A percentile compares a stretch with the other conserved stretches of the same genome.
These are phyloP conservation scores for Amniculicola lignicola DNA, from an alignment of 495 filamentous ascomycete genomes.

Conservation along the genomic window DNA sequence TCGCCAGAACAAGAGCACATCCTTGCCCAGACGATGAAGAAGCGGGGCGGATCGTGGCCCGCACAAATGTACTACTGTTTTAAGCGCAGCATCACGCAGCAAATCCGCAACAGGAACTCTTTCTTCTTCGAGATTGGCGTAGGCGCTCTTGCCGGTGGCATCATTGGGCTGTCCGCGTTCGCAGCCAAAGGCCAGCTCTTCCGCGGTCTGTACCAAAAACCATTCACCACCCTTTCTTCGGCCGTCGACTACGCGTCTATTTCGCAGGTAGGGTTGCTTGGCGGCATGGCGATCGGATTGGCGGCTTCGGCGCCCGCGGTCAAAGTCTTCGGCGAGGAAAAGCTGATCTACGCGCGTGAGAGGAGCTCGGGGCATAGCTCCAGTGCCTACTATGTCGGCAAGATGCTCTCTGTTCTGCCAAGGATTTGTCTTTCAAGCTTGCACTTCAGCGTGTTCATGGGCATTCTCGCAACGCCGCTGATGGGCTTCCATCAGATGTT, in stretches of 20 bases:
- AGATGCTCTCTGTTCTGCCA: conserved; percentile 48
- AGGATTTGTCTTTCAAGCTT: conserved; percentile 51
- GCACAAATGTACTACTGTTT: conserved; percentile 50
- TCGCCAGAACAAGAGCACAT: conserved; percentile 30
- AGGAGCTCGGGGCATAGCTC: conserved; percentile 53
- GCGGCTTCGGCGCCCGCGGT: conserved; percentile 54
- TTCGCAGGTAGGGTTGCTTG: conserved; percentile 51
- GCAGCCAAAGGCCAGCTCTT: conserved; percentile 51
- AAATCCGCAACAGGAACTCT: conserved; percentile 48
- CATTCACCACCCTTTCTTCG: conserved; percentile 52
- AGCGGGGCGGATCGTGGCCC: conserved; percentile 47
- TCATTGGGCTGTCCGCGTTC: conserved; percentile 54
- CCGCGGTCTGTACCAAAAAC: conserved; percentile 48
- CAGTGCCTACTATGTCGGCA: conserved; percentile 57
- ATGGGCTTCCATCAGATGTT: conserved; percentile 48
- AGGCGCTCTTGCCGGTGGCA: conserved; percentile 49
- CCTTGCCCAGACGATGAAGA: conserved; percentile 36
- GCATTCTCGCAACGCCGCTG: conserved; percentile 50
- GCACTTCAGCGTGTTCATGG: conserved; percentile 54
- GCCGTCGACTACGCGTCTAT: conserved; percentile 49
- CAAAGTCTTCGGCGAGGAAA: conserved; percentile 56
- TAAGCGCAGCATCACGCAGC: conserved; percentile 51
- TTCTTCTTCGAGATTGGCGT: conserved; percentile 55
- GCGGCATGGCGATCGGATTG: conserved; percentile 54
- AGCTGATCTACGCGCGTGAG: conserved; percentile 52